phyloP scores from a whole-genome alignment of 352 stramenopile genomes.

The Globisporangium polare region DNA sequence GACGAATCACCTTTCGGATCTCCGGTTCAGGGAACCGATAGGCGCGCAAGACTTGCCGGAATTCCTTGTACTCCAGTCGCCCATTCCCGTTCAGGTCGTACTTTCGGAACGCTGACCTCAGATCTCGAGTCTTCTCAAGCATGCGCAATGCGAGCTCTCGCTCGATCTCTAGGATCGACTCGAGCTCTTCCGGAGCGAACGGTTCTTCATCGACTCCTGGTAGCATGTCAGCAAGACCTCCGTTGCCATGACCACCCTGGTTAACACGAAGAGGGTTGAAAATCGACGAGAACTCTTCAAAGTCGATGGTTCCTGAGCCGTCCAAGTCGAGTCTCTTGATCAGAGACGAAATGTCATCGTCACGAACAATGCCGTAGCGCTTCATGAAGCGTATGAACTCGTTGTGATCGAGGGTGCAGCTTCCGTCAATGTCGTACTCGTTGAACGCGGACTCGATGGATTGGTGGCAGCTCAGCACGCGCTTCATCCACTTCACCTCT shows the following conservation, averaged over 20 bases:
- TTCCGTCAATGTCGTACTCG: slow-evolving; percentile 59
- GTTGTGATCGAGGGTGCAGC: slow-evolving; percentile 46
- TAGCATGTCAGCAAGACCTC: not conserved
- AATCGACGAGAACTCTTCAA: slow-evolving; percentile 48
- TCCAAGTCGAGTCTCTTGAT: slow-evolving; percentile 47
- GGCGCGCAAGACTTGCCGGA: slow-evolving; percentile 52
- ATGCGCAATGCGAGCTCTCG: slow-evolving; percentile 54
- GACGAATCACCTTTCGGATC: slow-evolving; percentile 70
- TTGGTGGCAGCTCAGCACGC: slow-evolving; percentile 47
- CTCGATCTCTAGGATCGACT: slow-evolving; percentile 63
- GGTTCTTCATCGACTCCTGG: slow-evolving; percentile 24
- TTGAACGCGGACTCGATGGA: slow-evolving; percentile 58
- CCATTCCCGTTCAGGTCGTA: slow-evolving; percentile 71
- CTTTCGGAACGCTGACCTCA: slow-evolving; percentile 56
- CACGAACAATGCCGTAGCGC: slow-evolving; percentile 55
- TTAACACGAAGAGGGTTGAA: slow-evolving; percentile 46
- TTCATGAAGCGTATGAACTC: slow-evolving; percentile 71
- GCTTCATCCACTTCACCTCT: slow-evolving; percentile 64
- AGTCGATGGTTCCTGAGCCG: slow-evolving; percentile 45
- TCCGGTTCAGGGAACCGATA: slow-evolving; percentile 60
- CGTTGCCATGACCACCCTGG: slow-evolving; percentile 6
- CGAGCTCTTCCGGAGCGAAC: slow-evolving; percentile 41
- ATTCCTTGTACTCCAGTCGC: slow-evolving; percentile 65
- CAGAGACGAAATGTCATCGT: slow-evolving; percentile 48
- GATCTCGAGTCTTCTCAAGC: slow-evolving; percentile 44